Evolutionary conservation across 2,329 filamentous ascomycete genomes (phyloP), one percentile per base, ranked within the genome.

Genomic region (Blastomyces parvus): DNA sequence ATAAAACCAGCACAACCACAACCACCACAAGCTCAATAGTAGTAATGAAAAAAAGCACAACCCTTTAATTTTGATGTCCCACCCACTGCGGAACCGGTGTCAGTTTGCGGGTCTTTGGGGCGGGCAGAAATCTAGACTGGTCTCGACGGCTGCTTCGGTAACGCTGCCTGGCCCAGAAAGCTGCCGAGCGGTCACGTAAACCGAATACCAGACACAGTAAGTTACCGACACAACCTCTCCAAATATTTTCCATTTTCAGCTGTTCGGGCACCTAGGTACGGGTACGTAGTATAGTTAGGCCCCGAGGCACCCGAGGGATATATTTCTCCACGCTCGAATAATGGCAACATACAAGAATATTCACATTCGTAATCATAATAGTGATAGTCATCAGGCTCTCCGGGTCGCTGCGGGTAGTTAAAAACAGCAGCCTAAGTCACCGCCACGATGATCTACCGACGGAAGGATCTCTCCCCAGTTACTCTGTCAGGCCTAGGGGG

Each of bases 131-230:
- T 59, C 57, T 46, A 59, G 57, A 59, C 57, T 46, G 40, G 38
- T 59, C 57, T 30, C 30, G 36, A 42, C 55, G 53, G 53, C 53
- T 56, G 53, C 8, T 33, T 33, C 53, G 53, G 53, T 33, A 33
- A 50, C 46, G 13, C 44, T 48, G 7, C n/a, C 19, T 22, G 33
- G 33, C 3, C 40, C 13, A 1, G 2, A 22, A 2, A 53, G 6
- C 17, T 2, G 27, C 25, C n/a, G 22, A 22, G 8, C 22, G 2
- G 40, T 42, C 17, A 17, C n/a, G 48, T 52, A 25, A 52, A 14
- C 25, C 22, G 11, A 52, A 52, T 52, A 52, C 11, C 46, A 48
- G 9, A 3, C 13, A 42, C n/a, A n/a, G n/a, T n/a, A n/a, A n/a
- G n/a, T 36, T 6, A 36, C 7, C 3, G 38, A 3, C 38, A 14